Evolutionary conservation across 2,329 filamentous ascomycete genomes (phyloP).

Genomic region (Periconia macrospinosa): DNA sequence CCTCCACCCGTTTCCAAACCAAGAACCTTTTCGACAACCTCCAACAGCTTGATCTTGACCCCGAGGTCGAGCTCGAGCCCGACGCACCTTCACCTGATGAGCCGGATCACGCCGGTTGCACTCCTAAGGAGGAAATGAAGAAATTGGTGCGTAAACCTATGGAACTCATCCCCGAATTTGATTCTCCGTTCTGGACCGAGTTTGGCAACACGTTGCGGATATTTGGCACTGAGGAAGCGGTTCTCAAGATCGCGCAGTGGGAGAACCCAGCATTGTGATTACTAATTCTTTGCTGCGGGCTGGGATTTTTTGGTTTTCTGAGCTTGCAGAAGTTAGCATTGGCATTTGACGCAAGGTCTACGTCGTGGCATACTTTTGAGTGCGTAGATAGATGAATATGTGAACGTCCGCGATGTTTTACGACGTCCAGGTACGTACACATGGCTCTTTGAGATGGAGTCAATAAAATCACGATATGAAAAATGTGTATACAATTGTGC

Average conservation of each 20-base stretch:
- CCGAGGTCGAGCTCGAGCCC: slow-evolving; percentile 3
- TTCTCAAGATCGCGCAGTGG: slow-evolving; percentile 30
- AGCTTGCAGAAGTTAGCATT: too few relatives aligned
- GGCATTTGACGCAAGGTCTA: too few relatives aligned
- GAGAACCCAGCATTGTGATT: background rate
- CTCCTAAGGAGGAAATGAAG: slow-evolving; percentile 11
- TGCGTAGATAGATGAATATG: too few relatives aligned
- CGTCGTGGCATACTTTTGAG: too few relatives aligned
- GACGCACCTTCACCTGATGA: background rate
- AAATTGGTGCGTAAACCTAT: slow-evolving; percentile 29
- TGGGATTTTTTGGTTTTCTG: too few relatives aligned
- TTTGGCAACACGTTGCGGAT: slow-evolving; percentile 63
- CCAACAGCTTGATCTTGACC: background rate
- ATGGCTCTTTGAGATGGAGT: too few relatives aligned
- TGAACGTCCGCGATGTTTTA: too few relatives aligned
- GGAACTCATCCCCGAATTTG: slow-evolving; percentile 55
- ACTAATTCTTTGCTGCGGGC: too few relatives aligned
- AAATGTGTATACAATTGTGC: too few relatives aligned
- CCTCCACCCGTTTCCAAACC: slow-evolving; percentile 19
- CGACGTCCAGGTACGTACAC: too few relatives aligned
- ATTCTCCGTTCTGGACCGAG: slow-evolving; percentile 57
- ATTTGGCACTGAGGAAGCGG: slow-evolving; percentile 60
- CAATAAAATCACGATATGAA: too few relatives aligned
- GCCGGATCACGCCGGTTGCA: background rate
- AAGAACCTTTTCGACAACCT: slow-evolving; percentile 32